Conservation (phyloP, 495 filamentous ascomycete species). For the Hypoxylon lienhwacheense region DNA sequence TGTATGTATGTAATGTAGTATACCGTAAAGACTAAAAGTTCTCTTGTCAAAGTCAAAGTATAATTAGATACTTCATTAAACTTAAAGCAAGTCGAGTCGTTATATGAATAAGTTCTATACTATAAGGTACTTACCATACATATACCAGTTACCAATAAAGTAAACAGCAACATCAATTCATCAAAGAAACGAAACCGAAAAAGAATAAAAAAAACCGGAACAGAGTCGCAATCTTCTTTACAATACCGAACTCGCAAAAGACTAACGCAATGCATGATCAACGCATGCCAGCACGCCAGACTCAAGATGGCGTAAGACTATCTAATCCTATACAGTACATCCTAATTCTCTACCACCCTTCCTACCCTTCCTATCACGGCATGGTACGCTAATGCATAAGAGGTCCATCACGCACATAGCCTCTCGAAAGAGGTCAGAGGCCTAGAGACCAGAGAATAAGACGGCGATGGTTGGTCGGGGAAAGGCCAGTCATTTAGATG, state of each 20-base stretch:
- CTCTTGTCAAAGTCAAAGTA: no score
- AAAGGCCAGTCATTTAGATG: slow-evolving; percentile 14
- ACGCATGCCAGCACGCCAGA: background rate
- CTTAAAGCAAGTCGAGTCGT: no score
- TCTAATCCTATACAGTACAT: background rate
- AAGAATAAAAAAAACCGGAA: no score
- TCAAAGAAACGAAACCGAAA: background rate
- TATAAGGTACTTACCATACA: background rate
- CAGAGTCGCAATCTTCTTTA: no score
- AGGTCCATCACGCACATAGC: slow-evolving; percentile 21
- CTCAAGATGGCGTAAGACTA: background rate
- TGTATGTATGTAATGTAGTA: no score
- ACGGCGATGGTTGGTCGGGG: slow-evolving; percentile 13
- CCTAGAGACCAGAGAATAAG: slow-evolving; percentile 5
- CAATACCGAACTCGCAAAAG: slow-evolving; percentile 1
- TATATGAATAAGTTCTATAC: background rate
- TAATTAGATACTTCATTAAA: background rate
- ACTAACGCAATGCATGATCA: background rate
- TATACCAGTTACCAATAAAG: no score
- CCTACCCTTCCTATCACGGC: slow-evolving; percentile 17
- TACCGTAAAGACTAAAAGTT: background rate
- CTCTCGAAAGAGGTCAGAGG: slow-evolving; percentile 6
- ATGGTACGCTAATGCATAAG: slow-evolving; percentile 26
- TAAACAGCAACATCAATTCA: no score
- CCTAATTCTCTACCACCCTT: slow-evolving; percentile 27